Evolutionary conservation across 2,329 filamentous ascomycete species (phyloP).

Genomic region (Diaporthe eres): DNA sequence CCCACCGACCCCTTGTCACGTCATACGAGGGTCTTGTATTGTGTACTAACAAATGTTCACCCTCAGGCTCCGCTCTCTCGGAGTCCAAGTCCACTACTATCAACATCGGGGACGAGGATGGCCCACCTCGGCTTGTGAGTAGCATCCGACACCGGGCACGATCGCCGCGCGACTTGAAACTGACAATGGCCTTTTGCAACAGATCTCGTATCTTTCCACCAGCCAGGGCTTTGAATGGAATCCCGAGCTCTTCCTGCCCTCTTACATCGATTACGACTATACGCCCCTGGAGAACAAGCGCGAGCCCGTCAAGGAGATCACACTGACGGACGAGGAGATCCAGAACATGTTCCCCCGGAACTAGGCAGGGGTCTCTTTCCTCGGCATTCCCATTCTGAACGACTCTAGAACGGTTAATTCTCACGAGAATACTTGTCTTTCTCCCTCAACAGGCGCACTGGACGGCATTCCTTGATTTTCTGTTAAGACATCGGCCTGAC

Average conservation of each 20-base stretch:
- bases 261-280: slow-evolving; percentile 82
- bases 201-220: slow-evolving; percentile 86
- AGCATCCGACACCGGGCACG: not conserved
- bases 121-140: slow-evolving; percentile 78
- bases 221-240: slow-evolving; percentile 89
- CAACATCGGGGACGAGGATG: slow-evolving; percentile 82
- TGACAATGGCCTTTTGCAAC: slow-evolving; percentile 42
- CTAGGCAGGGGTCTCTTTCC: slow-evolving; percentile 35
- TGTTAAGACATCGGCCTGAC: not conserved
- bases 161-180: slow-evolving; percentile 34
- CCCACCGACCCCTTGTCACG: slow-evolving; percentile 7
- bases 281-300: slow-evolving; percentile 81
- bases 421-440: slow-evolving; percentile 38
- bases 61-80: slow-evolving; percentile 76
- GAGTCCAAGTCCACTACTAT: slow-evolving; percentile 85
- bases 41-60: slow-evolving; percentile 38
- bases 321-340: slow-evolving; percentile 82
- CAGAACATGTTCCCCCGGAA: slow-evolving; percentile 75
- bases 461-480: slow-evolving; percentile 10
- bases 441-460: slow-evolving; percentile 33
- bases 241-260: slow-evolving; percentile 86
- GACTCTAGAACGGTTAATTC: slow-evolving; percentile 38
- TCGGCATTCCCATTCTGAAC: not conserved
- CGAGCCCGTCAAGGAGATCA: slow-evolving; percentile 84
- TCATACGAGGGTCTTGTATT: slow-evolving; percentile 14